Evolutionary conservation across 768 basidiomycete species (phyloP), one percentile per base, ranked within the genome.

Genomic region (Austroboletus eburneus): DNA sequence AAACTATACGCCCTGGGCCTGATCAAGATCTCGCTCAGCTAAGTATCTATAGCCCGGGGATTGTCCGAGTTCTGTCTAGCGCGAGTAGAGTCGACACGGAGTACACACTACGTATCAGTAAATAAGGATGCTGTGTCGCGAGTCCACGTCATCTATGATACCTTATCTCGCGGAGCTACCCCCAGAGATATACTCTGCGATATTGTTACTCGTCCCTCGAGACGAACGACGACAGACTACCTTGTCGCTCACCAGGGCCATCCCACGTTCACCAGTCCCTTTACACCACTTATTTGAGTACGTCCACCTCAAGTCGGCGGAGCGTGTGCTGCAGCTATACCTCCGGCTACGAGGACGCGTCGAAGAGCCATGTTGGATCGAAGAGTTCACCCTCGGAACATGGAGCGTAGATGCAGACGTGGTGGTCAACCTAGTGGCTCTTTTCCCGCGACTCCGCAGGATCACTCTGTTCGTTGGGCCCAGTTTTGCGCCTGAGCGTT

Each of bases 361-460:
- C 1, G 51, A 66, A 1, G 61, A 69, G 36, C 57, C 68, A 7
- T 44, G 50, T 4, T 75, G 74, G 70, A 67, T 87, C 9, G 70
- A 72, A 38, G 68, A 69, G 7, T 66, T 87, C 42, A 69, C 69
- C 13, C 58, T 86, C 27, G 73, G 81, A 60, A 69, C 74, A 13
- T 93, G 87, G 87, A 71, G 59, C 7, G 81, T 80, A 23, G 87
- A 92, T 57, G 83, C 87, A 3, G 82, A 89, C 48, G 75, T 88
- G 13, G 67, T 90, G 34, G 73, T 84, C 57, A 87, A 87, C 58
- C 57, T 90, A n/a, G 52, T 92, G 17, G 62, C 67, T 18, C 65
- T 83, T 29, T 67, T 93, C 9, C 72, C 80, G 2, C 64, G 68
- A 17, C 52, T 88, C 17, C 60, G 63, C 21, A 66, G 67, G 7